Conservation (phyloP, 306 rosid species). For the Potentilla sterilis region DNA sequence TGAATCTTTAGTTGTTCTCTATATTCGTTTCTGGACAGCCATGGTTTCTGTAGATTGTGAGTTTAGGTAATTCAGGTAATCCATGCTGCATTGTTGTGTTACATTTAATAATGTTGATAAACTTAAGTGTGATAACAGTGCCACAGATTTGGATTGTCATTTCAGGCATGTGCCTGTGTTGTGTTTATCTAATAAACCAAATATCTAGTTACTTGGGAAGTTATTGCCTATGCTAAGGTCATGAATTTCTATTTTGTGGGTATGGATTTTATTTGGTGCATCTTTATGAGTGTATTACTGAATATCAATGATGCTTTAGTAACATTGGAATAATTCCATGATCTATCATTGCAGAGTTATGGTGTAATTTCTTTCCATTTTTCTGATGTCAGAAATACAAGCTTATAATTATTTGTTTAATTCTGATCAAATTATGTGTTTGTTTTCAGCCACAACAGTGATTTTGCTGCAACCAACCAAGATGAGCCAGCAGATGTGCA, state of each 20-base stretch:
- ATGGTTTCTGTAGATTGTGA: not conserved
- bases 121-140: not conserved
- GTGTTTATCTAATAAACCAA: not conserved
- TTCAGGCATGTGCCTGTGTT: not conserved
- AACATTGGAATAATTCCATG: not conserved
- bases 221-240: not conserved
- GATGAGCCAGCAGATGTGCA: slow-evolving; percentile 17
- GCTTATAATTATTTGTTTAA: slow-evolving; percentile 16
- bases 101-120: not conserved
- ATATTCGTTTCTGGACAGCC: not conserved
- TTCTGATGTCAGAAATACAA: not conserved
- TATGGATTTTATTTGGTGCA: not conserved
- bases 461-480: slow-evolving; percentile 25
- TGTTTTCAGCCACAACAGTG: slow-evolving; percentile 40
- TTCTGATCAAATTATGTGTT: slow-evolving; percentile 9
- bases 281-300: not conserved
- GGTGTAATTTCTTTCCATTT: not conserved
- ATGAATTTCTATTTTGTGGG: not conserved
- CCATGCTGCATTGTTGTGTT: not conserved
- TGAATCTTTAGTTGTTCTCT: slow-evolving; percentile 12
- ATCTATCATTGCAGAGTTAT: not conserved
- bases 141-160: not conserved
- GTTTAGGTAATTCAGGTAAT: no score
- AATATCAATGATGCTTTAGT: not conserved
- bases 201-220: not conserved